Conservation (phyloP, 257 asterid genomes). For the Solanum chmielewskii region DNA sequence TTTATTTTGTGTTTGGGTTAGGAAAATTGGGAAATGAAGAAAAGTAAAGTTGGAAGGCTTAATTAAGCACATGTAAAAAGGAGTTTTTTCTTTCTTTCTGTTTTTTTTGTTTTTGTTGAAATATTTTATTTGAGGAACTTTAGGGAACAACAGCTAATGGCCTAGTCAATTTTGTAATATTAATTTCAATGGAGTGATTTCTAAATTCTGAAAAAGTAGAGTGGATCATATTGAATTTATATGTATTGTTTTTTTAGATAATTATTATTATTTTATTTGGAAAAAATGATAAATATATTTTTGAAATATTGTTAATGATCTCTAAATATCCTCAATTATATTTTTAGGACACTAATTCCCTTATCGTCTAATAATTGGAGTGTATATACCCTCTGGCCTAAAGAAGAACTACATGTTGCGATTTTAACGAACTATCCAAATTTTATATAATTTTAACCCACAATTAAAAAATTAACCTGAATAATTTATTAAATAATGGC, state of each 20-base stretch:
- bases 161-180: slow-evolving; percentile 5
- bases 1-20: not conserved
- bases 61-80: not conserved
- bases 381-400: not conserved
- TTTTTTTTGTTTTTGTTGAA: not conserved
- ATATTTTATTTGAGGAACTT: not conserved
- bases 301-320: not conserved
- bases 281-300: not conserved
- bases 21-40: not conserved
- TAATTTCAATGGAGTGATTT: not conserved
- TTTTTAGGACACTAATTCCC: no score
- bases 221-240: not conserved
- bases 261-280: not conserved
- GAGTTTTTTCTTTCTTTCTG: not conserved
- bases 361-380: no score
- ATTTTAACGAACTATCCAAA: no score
- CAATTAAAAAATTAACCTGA: no score
- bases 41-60: not conserved
- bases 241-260: not conserved
- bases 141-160: not conserved
- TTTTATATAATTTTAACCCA: not conserved
- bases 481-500: not conserved
- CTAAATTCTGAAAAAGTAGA: not conserved
- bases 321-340: no score
- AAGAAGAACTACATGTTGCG: not conserved